These are phyloP conservation scores for Neoboletus subvelutipes DNA, from an alignment of 768 basidiomycete genomes.

Conservation along the genomic window DNA sequence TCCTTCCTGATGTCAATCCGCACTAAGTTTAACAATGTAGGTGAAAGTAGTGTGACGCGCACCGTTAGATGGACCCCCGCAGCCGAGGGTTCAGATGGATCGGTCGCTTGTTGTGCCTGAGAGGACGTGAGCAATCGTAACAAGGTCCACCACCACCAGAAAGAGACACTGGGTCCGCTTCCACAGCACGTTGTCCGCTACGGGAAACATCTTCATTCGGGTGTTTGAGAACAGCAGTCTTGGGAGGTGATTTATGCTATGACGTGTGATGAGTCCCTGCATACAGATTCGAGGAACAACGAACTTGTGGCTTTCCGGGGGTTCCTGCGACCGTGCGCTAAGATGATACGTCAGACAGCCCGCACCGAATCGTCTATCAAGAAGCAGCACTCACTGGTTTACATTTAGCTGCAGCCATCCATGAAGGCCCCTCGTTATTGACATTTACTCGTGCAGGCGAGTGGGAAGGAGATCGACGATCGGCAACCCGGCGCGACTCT, in stretches of 20 bases:
- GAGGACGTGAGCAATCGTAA: slow-evolving; percentile 30
- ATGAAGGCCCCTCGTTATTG: neutral
- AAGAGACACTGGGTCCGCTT: neutral
- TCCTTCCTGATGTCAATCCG: no score
- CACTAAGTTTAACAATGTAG: no score
- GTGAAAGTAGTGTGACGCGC: no score
- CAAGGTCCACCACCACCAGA: neutral
- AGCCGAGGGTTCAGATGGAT: no score
- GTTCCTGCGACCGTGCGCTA: no score
- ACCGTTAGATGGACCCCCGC: no score
- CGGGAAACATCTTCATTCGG: neutral
- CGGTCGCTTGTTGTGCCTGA: no score
- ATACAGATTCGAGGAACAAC: neutral
- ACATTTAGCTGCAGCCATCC: neutral
- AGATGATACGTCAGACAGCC: no score
- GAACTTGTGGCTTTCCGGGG: no score
- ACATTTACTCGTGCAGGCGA: neutral
- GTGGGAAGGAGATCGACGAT: neutral
- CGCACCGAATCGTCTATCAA: no score
- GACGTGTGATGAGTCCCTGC: neutral
- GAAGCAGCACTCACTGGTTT: neutral
- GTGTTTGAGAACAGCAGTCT: neutral
- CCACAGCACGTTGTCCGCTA: neutral
- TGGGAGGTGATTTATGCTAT: neutral
- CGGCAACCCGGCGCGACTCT: no score